Conservation (phyloP, 2,329 filamentous ascomycete genomes). For the Huntiella moniliformis region DNA sequence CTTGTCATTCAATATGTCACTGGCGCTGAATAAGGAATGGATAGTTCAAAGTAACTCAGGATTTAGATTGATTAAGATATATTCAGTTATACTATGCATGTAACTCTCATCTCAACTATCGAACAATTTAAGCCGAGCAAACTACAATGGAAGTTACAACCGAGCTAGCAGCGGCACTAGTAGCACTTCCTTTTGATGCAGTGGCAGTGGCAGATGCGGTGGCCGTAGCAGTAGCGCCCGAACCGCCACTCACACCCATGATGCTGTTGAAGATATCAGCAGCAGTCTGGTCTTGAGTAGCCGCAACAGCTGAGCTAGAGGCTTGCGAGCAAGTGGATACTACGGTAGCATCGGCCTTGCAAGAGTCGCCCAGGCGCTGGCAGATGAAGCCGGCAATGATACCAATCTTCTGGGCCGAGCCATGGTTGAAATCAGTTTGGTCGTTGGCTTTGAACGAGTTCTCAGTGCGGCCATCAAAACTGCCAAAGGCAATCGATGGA, state of each 20-base stretch:
- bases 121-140: slow-evolving; percentile 3
- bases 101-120: too few relatives aligned
- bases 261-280: slow-evolving; percentile 15
- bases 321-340: slow-evolving; percentile 13
- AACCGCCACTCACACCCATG: slow-evolving; percentile 2
- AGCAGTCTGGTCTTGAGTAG: slow-evolving; percentile 15
- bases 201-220: background rate
- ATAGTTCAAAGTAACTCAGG: too few relatives aligned
- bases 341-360: slow-evolving; percentile 14
- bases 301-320: slow-evolving; percentile 13
- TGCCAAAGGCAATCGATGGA: slow-evolving; percentile 30
- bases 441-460: slow-evolving; percentile 23
- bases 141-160: slow-evolving; percentile 6
- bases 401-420: slow-evolving; percentile 23
- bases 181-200: background rate
- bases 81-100: too few relatives aligned
- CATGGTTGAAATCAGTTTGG: slow-evolving; percentile 29
- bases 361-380: slow-evolving; percentile 20
- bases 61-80: too few relatives aligned
- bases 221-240: background rate
- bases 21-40: too few relatives aligned
- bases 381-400: slow-evolving; percentile 31
- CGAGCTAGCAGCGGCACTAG: background rate
- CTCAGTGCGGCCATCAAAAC: slow-evolving; percentile 28
- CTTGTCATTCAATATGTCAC: too few relatives aligned